Conservation (phyloP, 2,329 filamentous ascomycete genomes). For the Trichoderma guizhouense region DNA sequence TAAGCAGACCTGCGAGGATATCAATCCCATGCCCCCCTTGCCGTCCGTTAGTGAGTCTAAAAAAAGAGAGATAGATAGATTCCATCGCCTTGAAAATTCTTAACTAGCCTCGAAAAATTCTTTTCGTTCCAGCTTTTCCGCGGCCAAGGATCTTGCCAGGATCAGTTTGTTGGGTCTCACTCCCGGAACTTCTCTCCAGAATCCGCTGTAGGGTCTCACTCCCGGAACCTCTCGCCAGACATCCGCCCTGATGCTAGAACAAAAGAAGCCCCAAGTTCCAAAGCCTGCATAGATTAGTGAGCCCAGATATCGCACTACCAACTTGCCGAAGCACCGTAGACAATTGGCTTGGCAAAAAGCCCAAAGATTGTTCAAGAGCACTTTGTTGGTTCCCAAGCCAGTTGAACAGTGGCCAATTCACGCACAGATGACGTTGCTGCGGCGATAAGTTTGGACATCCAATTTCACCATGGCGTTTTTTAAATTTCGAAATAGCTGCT, state of each 20-base stretch:
- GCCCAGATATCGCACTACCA: not conserved
- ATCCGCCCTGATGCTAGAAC: not conserved
- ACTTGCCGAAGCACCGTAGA: not conserved
- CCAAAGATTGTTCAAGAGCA: not conserved
- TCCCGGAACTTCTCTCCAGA: not conserved
- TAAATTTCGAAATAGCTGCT: not conserved
- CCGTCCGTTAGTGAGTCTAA: not conserved
- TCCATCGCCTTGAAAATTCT: not conserved
- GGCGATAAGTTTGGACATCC: not conserved
- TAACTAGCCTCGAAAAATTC: not conserved
- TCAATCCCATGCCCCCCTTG: not conserved
- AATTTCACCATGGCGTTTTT: not conserved
- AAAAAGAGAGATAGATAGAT: not conserved
- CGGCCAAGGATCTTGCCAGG: not conserved
- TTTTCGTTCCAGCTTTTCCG: not conserved
- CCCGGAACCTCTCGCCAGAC: not conserved
- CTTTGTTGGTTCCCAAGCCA: not conserved
- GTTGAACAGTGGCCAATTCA: not conserved
- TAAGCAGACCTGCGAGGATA: not conserved
- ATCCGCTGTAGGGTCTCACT: not conserved
- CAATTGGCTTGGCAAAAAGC: not conserved
- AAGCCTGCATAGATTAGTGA: not conserved
- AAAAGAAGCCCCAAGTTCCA: not conserved
- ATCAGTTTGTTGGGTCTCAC: not conserved
- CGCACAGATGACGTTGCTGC: not conserved